phyloP scores from a whole-genome alignment of 169 alveolate genomes.

The Cryptosporidium bovis region DNA sequence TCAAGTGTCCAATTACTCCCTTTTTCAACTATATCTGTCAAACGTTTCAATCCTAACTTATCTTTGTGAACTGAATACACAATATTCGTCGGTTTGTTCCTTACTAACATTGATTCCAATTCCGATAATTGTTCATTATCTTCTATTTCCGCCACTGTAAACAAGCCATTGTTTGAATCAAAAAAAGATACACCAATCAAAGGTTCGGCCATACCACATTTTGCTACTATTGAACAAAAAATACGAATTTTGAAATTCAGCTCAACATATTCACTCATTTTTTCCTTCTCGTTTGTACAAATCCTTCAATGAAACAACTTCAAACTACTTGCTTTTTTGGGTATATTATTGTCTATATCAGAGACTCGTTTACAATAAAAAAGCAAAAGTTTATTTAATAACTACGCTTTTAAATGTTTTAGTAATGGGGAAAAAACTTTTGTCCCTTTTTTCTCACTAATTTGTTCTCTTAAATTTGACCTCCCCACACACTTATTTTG shows the following conservation, averaged over 20 bases:
- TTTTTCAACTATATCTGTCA: constrained; percentile 13
- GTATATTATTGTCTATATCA: too few species aligned
- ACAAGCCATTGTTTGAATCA: constrained; percentile 12
- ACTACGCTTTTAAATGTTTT: too few species aligned
- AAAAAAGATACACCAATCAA: constrained; percentile 39
- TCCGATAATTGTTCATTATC: constrained; percentile 72
- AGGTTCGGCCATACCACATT: constrained; percentile 31
- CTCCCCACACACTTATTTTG: constrained; percentile 36
- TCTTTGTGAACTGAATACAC: constrained; percentile 47
- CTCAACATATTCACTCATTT: too few species aligned
- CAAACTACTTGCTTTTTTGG: too few species aligned
- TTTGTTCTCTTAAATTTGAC: neutral
- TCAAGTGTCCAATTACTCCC: constrained; percentile 18
- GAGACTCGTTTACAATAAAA: too few species aligned
- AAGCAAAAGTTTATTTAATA: too few species aligned
- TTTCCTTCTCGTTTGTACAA: too few species aligned
- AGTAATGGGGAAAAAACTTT: too few species aligned
- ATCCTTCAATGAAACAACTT: too few species aligned
- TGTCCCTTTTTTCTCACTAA: neutral
- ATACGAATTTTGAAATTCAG: constrained; percentile 6
- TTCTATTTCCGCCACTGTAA: constrained; percentile 17
- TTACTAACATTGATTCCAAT: constrained; percentile 38
- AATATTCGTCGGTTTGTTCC: constrained; percentile 24
- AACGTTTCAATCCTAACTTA: neutral
- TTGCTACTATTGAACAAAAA: constrained; percentile 42